Evolutionary conservation across 2,329 filamentous ascomycete species (phyloP), one percentile per base, ranked within the genome.

Genomic region (Intubia oerlemansii): DNA sequence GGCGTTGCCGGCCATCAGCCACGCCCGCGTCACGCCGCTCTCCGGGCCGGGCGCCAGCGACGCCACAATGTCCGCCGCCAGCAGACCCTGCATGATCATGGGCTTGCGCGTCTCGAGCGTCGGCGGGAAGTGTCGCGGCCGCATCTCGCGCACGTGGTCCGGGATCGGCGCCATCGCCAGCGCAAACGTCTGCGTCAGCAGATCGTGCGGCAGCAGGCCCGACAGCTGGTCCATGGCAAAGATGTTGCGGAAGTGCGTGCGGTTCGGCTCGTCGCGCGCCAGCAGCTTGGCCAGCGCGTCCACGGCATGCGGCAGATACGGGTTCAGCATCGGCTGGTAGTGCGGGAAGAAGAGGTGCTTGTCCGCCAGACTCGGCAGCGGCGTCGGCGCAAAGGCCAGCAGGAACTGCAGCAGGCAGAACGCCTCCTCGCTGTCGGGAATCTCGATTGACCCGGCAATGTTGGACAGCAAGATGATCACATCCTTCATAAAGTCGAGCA

Each of bases 401-500:
- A 98, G 58, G 48, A 98, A 91, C 44, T 91, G 76, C 22, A 98
- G 56, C 6, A 95, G 59, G 42, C 78, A 81, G 22, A 81, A 57
- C 0, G 84, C 84, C 45, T 95, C 84, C 44, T 95, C 84, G 36
- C 78, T 73, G 13, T 75, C 75, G 2, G 82, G 76, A 22, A 98
- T 58, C 43, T 85, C 75, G 29, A 95, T 65, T 8, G 68, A 66
- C 26, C 78, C 69, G 7, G 82, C 72, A 27, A 90, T 68, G 47
- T 98, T 95, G 32, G 85, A 93, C 31, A 98, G 58, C 39, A 91
- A 70, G 11, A 81, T 74, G 33, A 95, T 68, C 17, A 82, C 59
- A 47, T 98, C 88, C 52, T 98, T 98, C 79, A 93, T 91, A 42
- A 95, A 85, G 49, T 98, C 88, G 38, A 93, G 57, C 1, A 78